Evolutionary conservation across 164 flowering plant species (phyloP).

Genomic region (Vitis rupestris): DNA sequence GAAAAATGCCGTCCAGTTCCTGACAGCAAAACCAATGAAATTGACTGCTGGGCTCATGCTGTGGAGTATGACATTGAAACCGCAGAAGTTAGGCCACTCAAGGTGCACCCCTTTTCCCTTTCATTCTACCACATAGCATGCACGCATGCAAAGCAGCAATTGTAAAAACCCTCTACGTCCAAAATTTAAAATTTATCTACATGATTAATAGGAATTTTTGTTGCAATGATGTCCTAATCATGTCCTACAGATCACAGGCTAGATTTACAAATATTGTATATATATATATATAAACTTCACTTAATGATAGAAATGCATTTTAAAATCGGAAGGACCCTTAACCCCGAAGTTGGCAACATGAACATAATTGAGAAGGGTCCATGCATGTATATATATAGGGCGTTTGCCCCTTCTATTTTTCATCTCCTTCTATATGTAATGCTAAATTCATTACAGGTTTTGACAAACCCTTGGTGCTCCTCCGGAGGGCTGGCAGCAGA

Average conservation of each 20-base stretch:
- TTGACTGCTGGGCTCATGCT: slow-evolving; percentile 75
- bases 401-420: not conserved
- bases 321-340: too few relatives aligned
- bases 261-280: too few relatives aligned
- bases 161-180: not conserved
- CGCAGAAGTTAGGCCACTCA: slow-evolving; percentile 35
- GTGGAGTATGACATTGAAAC: slow-evolving; percentile 48
- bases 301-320: too few relatives aligned
- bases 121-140: not conserved
- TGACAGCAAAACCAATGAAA: not conserved
- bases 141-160: not conserved
- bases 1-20: slow-evolving; percentile 25
- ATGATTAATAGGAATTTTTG: too few relatives aligned
- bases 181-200: too few relatives aligned
- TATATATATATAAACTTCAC: too few relatives aligned
- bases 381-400: too few relatives aligned
- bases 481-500: slow-evolving; percentile 54
- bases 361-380: not conserved
- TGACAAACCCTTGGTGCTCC: slow-evolving; percentile 83
- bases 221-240: too few relatives aligned
- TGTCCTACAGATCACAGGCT: too few relatives aligned
- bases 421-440: not conserved
- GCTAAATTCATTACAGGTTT: slow-evolving; percentile 30
- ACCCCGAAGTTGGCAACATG: not conserved
- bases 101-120: slow-evolving; percentile 24